phyloP scores from a whole-genome alignment of 1,139 yeast genomes.

The Scheffersomyces lignicola region DNA sequence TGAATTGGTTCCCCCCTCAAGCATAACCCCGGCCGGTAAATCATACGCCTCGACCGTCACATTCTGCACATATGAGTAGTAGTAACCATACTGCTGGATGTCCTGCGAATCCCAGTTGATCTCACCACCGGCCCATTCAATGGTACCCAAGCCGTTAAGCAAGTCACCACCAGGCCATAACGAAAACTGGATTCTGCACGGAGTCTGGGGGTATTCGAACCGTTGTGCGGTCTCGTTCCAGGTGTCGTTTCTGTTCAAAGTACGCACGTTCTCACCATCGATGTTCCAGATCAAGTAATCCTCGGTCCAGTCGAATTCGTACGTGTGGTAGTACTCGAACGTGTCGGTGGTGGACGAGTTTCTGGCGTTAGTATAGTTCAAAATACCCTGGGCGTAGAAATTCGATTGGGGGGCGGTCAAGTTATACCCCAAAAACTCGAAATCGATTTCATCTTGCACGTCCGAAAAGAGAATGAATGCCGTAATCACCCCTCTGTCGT shows the following conservation, averaged over 20 bases:
- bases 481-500: conserved; percentile 76
- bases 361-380: conserved; percentile 63
- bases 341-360: conserved; percentile 53
- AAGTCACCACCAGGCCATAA: conserved; percentile 91
- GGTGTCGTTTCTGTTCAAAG: conserved; percentile 64
- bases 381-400: conserved; percentile 72
- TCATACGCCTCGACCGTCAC: conserved; percentile 68
- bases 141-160: conserved; percentile 68
- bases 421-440: conserved; percentile 78
- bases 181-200: conserved; percentile 67
- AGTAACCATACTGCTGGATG: conserved; percentile 72
- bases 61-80: conserved; percentile 62
- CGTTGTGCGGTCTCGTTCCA: conserved; percentile 60
- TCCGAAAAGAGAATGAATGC: conserved; percentile 85
- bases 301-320: conserved; percentile 81
- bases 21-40: conserved; percentile 52
- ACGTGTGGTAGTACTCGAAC: conserved; percentile 69
- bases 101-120: conserved; percentile 82
- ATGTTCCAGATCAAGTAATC: conserved; percentile 71
- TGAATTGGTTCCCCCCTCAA: conserved; percentile 40
- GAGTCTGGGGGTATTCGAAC: conserved; percentile 86
- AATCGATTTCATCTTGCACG: conserved; percentile 89
- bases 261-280: conserved; percentile 71
- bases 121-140: conserved; percentile 92
- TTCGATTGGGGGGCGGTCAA: conserved; percentile 69